Evolutionary conservation across 192 early-diverging fungal genomes (phyloP), one percentile per base, ranked within the genome.

Genomic region (Thoreauomyces humboldtii): DNA sequence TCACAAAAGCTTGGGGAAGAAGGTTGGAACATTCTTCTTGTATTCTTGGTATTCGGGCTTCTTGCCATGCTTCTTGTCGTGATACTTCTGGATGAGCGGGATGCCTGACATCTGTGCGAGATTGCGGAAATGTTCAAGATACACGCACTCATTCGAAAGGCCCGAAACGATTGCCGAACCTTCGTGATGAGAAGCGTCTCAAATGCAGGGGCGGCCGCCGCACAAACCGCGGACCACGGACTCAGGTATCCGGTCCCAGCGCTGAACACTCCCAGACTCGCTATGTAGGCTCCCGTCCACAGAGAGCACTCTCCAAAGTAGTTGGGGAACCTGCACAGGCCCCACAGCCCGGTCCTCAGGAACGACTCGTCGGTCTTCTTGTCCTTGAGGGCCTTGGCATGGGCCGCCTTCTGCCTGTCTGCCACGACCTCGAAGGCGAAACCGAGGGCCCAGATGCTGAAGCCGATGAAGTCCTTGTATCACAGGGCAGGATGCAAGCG

Each of bases 361-460:
- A 60, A 60, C 5, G 12, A 12, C 15, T 60, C 59, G 25, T 57
- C 34, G 12, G 38, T 28, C 25, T 60, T 60, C 59, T 60, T 60
- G 6, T 43, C 59, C 25, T 60, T 60, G 3, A 14, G 22, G 4
- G 22, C 41, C 24, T 43, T 28, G 2, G 59, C 19, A 11, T n/a
- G 32, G 6, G 59, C 44, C 3, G 42, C 32, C 57, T 76, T 76
- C 25, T 76, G 70, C 7, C 44, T 15, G 33, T 71, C 73, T 1
- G 71, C 65, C n/a, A 55, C 37, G 9, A 46, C 42, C 34, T 73
- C 73, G 58, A 61, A 69, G 21, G 58, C 38, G 44, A 76, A 76
- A 6, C 74, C 74, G 22, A 64, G n/a, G 4, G 31, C 37, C 74
- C 74, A 76, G 22, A 72, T 27, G 1, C 31, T 42, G 12, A 76